Evolutionary conservation across 2,329 filamentous ascomycete species (phyloP), one percentile per base, ranked within the genome.

Genomic region (Exophiala mesophila): DNA sequence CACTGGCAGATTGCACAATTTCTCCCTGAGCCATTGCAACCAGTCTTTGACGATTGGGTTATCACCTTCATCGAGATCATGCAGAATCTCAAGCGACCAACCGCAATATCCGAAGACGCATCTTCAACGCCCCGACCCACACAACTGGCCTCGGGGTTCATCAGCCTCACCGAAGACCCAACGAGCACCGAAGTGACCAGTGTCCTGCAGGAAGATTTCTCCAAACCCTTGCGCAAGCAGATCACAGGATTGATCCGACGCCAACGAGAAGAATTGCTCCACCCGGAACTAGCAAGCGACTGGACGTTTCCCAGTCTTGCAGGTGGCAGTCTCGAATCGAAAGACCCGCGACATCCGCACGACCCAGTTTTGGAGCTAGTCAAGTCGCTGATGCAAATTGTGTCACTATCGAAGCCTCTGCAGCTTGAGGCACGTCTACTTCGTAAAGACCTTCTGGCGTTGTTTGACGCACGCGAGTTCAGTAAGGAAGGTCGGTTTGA

Each of bases 1-100:
- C 86, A 95, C 65, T 98, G 94, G 94, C 92, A 98, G 63, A 83
- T 98, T 60, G 84, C 82, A 33, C 89, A 87, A 1, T 96, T 96
- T 62, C 68, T 98, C 1, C 92, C 94, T 0, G 62, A 70, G 1
- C 80, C 83, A 3, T 73, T 98, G 36, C 89, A 97, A 58, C 76
- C 83, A 1, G 77, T 82, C 7, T 98, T 98, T 70, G 78, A 89
- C 49, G 83, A 94, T 55, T 96, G 89, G 88, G 80, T 96, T 3
- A 80, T 95, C 10, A 88, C 95, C 60, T 98, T 96, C 63, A 85
- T 98, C 53, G 82, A 95, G 53, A 74, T 96, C 41, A 96, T 98
- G 89, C 89, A 96, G 58, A 69, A 72, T 9, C 74, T 89, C 49
- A 98, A 97, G 65, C 78, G 82, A 4, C 82, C 85, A 24, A 45